These are phyloP conservation scores for Phanerochaete sordida DNA, from an alignment of 768 basidiomycete species.

Conservation along the genomic window DNA sequence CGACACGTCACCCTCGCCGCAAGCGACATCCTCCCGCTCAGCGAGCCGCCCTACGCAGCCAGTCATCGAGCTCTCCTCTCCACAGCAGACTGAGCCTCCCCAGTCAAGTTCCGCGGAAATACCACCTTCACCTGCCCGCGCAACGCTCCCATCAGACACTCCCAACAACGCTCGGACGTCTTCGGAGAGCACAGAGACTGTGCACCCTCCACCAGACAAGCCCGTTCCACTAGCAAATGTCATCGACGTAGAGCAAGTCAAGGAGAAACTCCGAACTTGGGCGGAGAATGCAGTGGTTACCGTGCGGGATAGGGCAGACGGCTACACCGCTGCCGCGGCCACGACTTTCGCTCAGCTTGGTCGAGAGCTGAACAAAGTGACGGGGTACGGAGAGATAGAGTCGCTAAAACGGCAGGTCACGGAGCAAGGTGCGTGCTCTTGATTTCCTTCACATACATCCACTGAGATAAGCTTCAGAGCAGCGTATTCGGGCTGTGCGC, in stretches of 20 bases:
- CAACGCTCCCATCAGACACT: background rate
- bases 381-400: constrained; percentile 92
- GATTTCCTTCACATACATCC: background rate
- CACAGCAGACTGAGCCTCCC: background rate
- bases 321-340: constrained; percentile 53
- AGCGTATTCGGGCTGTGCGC: constrained; percentile 63
- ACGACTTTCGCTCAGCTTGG: constrained; percentile 72
- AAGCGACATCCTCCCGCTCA: too few species aligned
- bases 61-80: background rate
- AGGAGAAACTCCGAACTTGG: constrained; percentile 39
- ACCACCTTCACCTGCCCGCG: background rate
- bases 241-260: constrained; percentile 8
- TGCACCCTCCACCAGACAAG: background rate
- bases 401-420: constrained; percentile 73
- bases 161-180: background rate
- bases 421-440: constrained; percentile 62
- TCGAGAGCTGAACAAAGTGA: constrained; percentile 75
- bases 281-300: constrained; percentile 30
- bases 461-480: too few species aligned
- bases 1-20: too few species aligned
- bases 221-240: background rate
- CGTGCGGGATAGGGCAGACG: constrained; percentile 53
- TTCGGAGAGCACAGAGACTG: background rate
- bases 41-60: background rate
- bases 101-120: background rate